Conservation (phyloP, 345 rosid genomes). For the Gossypium arboreum region DNA sequence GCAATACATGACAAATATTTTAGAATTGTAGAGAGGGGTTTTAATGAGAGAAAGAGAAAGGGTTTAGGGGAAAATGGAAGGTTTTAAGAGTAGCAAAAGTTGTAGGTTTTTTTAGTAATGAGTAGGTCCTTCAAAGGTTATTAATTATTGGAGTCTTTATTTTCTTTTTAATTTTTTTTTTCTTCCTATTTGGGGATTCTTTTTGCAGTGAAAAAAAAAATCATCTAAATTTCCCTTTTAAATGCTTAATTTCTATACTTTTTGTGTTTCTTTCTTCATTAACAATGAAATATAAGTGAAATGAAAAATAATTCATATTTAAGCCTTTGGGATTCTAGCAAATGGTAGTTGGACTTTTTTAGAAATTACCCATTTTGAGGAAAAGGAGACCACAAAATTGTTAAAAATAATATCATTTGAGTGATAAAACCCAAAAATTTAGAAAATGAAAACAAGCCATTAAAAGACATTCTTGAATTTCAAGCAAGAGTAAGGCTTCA, state of each 20-base stretch:
- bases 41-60: slow-evolving; percentile 22
- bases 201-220: slow-evolving; percentile 44
- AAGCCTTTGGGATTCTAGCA: background rate
- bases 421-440: too few relatives aligned
- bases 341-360: background rate
- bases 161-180: slow-evolving; percentile 6
- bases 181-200: slow-evolving; percentile 24
- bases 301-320: too few relatives aligned
- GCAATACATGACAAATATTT: slow-evolving; percentile 26
- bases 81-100: slow-evolving; percentile 26
- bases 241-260: too few relatives aligned
- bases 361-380: background rate
- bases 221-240: too few relatives aligned
- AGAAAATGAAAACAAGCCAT: background rate
- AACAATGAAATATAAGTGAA: too few relatives aligned
- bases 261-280: too few relatives aligned
- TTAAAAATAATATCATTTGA: too few relatives aligned
- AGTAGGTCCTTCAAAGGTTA: slow-evolving; percentile 29
- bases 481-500: slow-evolving; percentile 4
- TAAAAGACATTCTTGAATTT: background rate
- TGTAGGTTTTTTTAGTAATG: slow-evolving; percentile 30
- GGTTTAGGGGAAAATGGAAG: slow-evolving; percentile 8
- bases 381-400: background rate
- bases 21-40: slow-evolving; percentile 27
- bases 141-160: slow-evolving; percentile 27